Base-by-base conservation (phyloP, 305 asterid genomes). In the Withania somnifera region DNA sequence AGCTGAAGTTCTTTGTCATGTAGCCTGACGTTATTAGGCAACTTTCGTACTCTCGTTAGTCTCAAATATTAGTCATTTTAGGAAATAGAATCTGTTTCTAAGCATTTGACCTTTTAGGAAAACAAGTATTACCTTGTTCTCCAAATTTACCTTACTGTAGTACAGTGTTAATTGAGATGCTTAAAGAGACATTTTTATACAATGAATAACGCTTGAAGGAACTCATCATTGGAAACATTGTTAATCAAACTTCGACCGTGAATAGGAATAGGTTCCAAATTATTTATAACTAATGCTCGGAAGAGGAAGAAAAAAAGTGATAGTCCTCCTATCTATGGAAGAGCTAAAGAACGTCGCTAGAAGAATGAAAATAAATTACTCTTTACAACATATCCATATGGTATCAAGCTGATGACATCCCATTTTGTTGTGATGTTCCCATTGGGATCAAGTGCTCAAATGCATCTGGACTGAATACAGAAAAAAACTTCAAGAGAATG, bases 371-470 rank as follows among this genome's bases (percentile, higher is more conserved):
- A 1, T 0, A 19, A 30, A 61, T 14, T 30, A 14, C 1, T 61
- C 7, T 61, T 42, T 80, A 63, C 77, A 32, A 80, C 51, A 50
- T 80, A 80, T 30, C 83, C 83, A 80, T 80, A 63, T 10, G 82
- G 77, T 77, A 78, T 82, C 85, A 82, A 82, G 36, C 32, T 76
- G 14, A 82, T 77, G 30, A 77, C 30, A 77, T 82, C 85, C 82
- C 85, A 82, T 22, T 82, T 82, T 30, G 77, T 61, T 26, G 82
- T 82, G 30, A 77, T 82, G 28, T 82, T 82, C 10, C 85, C 85
- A 34, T 61, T 77, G 7, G 77, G 82, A 22, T 80, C 58, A 60
- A 80, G 76, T 36, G 73, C 61, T 80, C 76, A 30, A 14, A 38
- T 4, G 63, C 83, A 42, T 58, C 83, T 80, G 77, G 30, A 61